Conservation (phyloP, 345 rosid species). For the Lepidium africanum region DNA sequence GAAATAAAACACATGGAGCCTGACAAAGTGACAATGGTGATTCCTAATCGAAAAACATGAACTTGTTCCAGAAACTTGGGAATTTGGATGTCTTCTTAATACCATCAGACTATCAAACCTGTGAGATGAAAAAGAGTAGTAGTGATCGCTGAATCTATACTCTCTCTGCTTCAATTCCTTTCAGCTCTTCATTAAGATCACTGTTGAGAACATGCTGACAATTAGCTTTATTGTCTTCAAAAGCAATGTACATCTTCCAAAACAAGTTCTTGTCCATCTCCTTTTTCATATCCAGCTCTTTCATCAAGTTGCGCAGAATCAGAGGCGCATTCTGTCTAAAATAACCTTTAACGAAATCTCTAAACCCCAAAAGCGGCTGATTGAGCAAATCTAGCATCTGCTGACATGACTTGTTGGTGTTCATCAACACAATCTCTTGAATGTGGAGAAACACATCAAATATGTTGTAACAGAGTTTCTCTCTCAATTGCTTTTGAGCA, state of each 20-base stretch:
- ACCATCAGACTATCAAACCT: background rate
- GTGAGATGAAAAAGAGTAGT: background rate
- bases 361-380: conserved; percentile 10
- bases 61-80: background rate
- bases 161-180: conserved; percentile 7
- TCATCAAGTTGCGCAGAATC: conserved; percentile 11
- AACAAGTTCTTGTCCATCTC: conserved; percentile 15
- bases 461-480: background rate
- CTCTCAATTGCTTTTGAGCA: background rate
- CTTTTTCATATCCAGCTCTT: conserved; percentile 11
- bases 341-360: conserved; percentile 21
- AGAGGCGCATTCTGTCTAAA: conserved; percentile 12
- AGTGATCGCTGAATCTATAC: background rate
- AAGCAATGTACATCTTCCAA: conserved; percentile 18
- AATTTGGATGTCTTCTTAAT: background rate
- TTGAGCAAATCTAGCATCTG: conserved; percentile 20
- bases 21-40: background rate
- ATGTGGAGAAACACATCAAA: conserved; percentile 19
- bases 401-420: conserved; percentile 11
- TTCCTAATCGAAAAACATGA: background rate
- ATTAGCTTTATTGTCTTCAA: conserved; percentile 15
- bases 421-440: conserved; percentile 18
- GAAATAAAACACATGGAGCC: background rate
- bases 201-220: conserved; percentile 22
- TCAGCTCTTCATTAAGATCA: conserved; percentile 10